A percentile compares a stretch with the other conserved stretches of the same genome.
Evolutionary conservation across 2,329 filamentous ascomycete genomes (phyloP).

Genomic region (Leptographium lundbergii): DNA sequence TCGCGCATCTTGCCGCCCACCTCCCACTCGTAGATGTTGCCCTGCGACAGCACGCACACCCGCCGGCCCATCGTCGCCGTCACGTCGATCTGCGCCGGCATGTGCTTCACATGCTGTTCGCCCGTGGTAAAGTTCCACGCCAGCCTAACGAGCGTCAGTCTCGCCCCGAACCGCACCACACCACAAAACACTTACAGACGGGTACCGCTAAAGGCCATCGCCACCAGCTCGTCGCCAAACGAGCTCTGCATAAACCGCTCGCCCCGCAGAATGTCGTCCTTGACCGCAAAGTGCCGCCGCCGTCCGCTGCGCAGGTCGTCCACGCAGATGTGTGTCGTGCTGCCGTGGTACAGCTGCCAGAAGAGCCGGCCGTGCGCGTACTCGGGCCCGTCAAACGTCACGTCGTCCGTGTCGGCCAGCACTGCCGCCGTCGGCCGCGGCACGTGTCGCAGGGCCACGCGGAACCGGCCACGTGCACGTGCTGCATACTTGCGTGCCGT

Average conservation of each 20-base stretch:
- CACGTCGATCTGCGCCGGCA: constrained; percentile 7
- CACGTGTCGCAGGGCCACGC: constrained; percentile 4
- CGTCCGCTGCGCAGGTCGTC: constrained; percentile 8
- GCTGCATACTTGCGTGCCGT: constrained; percentile 4
- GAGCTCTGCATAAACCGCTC: neutral
- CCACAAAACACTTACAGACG: constrained; percentile 2
- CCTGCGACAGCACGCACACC: constrained; percentile 6
- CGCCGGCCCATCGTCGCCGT: constrained; percentile 8
- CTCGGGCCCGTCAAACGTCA: neutral
- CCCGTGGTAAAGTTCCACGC: constrained; percentile 10
- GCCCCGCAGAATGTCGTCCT: constrained; percentile 3
- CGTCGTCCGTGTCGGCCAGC: neutral
- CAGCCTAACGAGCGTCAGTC: neutral
- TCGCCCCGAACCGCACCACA: neutral
- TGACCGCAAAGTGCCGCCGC: neutral
- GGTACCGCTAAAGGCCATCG: constrained; percentile 1
- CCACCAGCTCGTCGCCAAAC: constrained; percentile 9
- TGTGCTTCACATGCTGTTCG: constrained; percentile 1
- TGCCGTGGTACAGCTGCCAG: constrained; percentile 5
- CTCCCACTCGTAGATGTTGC: constrained; percentile 7
- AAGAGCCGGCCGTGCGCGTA: constrained; percentile 10
- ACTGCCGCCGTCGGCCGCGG: neutral
- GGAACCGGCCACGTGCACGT: constrained; percentile 6
- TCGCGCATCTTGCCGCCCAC: constrained; percentile 5
- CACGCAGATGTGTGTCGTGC: constrained; percentile 6